Percentiles rank a stretch among this genome's conserved stretches.
Evolutionary conservation across 306 rosid genomes (phyloP).

Genomic region (Biancaea sappan): DNA sequence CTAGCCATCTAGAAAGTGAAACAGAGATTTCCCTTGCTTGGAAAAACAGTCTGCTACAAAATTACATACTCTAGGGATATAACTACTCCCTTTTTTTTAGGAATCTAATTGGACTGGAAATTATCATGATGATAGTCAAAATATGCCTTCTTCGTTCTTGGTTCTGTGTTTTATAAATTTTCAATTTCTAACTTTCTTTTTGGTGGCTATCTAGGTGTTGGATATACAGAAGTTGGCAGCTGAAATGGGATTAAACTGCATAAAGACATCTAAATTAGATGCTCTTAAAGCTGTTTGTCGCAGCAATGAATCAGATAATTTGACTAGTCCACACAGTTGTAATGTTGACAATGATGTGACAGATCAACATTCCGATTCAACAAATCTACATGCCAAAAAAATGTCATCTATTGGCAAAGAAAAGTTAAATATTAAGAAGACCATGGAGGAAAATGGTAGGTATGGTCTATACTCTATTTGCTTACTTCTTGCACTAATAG

Average conservation of each 20-base stretch:
- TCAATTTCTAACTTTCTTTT: conserved; percentile 2
- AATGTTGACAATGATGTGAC: conserved; percentile 42
- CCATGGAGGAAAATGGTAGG: conserved; percentile 58
- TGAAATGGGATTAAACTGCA: conserved; percentile 89
- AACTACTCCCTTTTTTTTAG: not conserved
- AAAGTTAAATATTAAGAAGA: conserved; percentile 42
- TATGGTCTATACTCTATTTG: conserved; percentile 32
- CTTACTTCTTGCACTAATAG: conserved; percentile 21
- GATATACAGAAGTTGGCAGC: conserved; percentile 84
- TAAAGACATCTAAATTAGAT: conserved; percentile 72
- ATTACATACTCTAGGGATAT: not conserved
- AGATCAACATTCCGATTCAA: conserved; percentile 38
- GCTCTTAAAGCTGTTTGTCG: conserved; percentile 82
- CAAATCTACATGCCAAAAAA: conserved; percentile 50
- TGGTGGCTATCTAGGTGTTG: conserved; percentile 62
- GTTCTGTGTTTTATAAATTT: not conserved
- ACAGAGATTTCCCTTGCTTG: not conserved
- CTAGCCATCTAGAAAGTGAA: not conserved
- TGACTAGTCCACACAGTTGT: conserved; percentile 37
- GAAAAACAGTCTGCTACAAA: not conserved
- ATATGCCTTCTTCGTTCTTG: not conserved
- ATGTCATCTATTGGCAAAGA: conserved; percentile 39
- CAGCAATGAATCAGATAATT: conserved; percentile 44
- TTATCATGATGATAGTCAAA: not conserved
- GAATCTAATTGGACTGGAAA: not conserved